Percentiles rank a stretch among this genome's conserved stretches.
Conservation (phyloP, 202 grass and related monocot genomes). For the Elaeis oleifera region DNA sequence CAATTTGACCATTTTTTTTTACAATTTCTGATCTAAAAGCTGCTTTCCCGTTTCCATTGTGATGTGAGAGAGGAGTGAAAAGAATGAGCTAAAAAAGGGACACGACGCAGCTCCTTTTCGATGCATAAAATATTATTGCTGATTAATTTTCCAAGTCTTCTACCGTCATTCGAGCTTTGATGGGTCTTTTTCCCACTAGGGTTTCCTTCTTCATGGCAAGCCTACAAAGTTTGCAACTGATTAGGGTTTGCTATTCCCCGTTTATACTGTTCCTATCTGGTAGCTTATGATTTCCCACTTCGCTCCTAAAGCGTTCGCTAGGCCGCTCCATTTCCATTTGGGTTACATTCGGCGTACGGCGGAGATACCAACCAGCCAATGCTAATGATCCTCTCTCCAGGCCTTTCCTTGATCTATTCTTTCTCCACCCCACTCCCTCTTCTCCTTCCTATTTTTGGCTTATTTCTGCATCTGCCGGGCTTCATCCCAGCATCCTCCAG, state of each 20-base stretch:
- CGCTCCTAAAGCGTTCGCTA: slow-evolving; percentile 18
- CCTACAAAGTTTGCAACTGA: slow-evolving; percentile 23
- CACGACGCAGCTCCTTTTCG: no score
- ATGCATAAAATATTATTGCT: not conserved
- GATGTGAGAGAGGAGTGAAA: not conserved
- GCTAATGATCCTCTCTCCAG: slow-evolving; percentile 7
- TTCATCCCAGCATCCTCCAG: slow-evolving; percentile 23
- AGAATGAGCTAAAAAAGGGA: no score
- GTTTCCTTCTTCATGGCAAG: slow-evolving; percentile 4
- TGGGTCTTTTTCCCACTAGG: not conserved
- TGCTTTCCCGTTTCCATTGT: not conserved
- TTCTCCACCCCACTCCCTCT: not conserved
- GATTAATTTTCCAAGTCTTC: not conserved
- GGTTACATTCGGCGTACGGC: slow-evolving; percentile 40
- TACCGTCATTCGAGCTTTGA: not conserved
- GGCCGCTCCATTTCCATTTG: slow-evolving; percentile 40
- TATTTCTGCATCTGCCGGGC: slow-evolving; percentile 27
- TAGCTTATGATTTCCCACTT: not conserved
- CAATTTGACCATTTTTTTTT: no score
- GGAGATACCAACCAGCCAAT: slow-evolving; percentile 5
- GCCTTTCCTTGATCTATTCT: slow-evolving; percentile 1
- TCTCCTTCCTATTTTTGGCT: slow-evolving; percentile 26
- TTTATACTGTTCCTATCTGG: slow-evolving; percentile 6
- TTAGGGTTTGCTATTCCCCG: slow-evolving; percentile 39
- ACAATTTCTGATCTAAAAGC: not conserved